These are phyloP conservation scores for Coleophoma crateriformis DNA, from an alignment of 2,329 filamentous ascomycete species.

Conservation along the genomic window DNA sequence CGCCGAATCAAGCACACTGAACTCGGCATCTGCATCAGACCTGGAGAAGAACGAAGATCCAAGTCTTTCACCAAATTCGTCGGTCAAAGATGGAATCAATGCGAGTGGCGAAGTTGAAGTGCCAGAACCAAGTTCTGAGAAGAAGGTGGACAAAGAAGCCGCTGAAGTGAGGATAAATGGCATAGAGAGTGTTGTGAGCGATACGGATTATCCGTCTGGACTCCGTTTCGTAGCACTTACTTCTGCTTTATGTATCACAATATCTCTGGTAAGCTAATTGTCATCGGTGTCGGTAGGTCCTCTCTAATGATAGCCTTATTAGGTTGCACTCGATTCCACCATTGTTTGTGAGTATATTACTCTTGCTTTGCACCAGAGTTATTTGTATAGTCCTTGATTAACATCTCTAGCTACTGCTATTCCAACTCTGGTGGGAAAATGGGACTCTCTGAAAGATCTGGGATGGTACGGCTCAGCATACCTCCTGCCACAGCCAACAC, in stretches of 20 bases:
- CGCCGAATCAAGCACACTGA: no score
- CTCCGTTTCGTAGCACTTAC: neutral
- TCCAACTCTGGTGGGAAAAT: slow-evolving; percentile 27
- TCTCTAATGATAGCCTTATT: neutral
- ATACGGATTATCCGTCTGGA: neutral
- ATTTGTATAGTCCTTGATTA: neutral
- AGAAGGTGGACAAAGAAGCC: no score
- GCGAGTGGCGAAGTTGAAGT: no score
- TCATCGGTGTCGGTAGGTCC: neutral
- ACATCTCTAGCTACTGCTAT: slow-evolving; percentile 17
- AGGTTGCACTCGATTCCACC: slow-evolving; percentile 2
- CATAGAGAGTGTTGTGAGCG: neutral
- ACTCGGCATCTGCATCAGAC: no score
- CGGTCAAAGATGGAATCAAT: no score
- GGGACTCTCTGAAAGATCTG: slow-evolving; percentile 26
- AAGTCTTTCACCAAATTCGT: no score
- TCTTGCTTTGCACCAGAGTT: neutral
- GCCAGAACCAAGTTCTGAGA: no score
- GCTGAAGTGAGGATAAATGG: no score
- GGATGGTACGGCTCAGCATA: slow-evolving; percentile 28
- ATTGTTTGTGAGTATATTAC: slow-evolving; percentile 1
- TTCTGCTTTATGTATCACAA: slow-evolving; percentile 1
- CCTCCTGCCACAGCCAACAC: slow-evolving; percentile 29
- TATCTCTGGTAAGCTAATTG: neutral
- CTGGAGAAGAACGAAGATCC: no score